Base-by-base conservation (phyloP, 176 grass and related monocot species). In the Puya raimondii region DNA sequence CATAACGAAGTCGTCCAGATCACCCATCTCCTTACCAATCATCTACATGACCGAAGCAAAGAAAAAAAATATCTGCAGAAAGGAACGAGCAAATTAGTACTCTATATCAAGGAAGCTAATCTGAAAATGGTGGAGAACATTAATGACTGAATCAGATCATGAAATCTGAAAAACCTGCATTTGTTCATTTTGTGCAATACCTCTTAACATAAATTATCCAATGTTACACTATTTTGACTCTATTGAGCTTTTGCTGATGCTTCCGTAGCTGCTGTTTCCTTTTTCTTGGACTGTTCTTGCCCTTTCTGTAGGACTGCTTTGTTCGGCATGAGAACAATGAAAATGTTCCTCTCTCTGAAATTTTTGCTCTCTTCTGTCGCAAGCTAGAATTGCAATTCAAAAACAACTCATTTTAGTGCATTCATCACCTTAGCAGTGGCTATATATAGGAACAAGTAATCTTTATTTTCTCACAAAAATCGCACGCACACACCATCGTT, bases 241-340 rank as follows among this genome's bases (percentile, higher is more conserved):
- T 22, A 61, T 61, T 20, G 21, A 20, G 21, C 56, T 16, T 61
- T 61, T 61, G 56, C 56, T 20, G 56, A 61, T 22, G 10, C 10
- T 61, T 61, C 56, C 3, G 56, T 22, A 20, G 21, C 17, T 22
- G 56, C 9, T 61, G 50, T 51, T 72, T 73, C 81, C 53, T 87
- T 90, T 85, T 78, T 97, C 81, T 85, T 88, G 21, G 79, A 47
- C 49, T 68, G 80, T 53, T 79, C 84, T 70, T 87, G 86, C 49
- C 86, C 84, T 85, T 91, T 97, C 76, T 97, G 94, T 78, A 90
- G 78, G 52, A 76, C 80, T 81, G 76, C 64, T 84, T 97, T 97
- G 74, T 92, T 97, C 63, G 94, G 94, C 70, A 81, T 77, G 64
- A 97, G 82, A 83, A 97, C 77, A 68, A 90, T 20, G 76, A 83